Base-by-base conservation (phyloP, 129 eudicot species). In the Helichrysum umbraculigerum region DNA sequence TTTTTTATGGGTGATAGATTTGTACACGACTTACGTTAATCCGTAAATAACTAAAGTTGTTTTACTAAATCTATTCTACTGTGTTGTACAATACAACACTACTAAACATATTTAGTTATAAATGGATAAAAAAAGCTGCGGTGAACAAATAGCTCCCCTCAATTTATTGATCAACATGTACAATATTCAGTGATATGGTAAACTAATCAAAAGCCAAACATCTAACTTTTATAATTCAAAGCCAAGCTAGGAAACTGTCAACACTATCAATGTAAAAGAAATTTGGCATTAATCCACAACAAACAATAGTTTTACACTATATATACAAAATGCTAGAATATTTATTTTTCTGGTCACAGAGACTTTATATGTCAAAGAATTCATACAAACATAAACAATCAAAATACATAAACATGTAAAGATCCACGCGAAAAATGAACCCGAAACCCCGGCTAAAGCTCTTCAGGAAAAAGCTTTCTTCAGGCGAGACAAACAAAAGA, bases 401-500 rank as follows among this genome's bases (percentile, higher is more conserved):
- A 22, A 15, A 72, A 39, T 37, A 47, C 54, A 14, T 3, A 47
- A 47, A 47, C 54, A 47, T 14, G 17, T 47, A 47, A 47, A 47
- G n/a, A 57, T 21, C 16, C 65, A 73, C 64, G 15, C 65, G 35
- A 47, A 47, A 63, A 63, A 5, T 63, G 71, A 75, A 63, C 44
- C 79, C 33, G 9, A 65, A 65, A 66, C 20, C 14, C 54, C 42
- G 7, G n/a, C 75, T 63, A 66, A 35, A 67, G 10, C 34, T 33
- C 58, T 33, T 39, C n/a, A 73, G 75, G n/a, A 21, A 57, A 39
- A 63, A 65, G 67, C 66, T 68, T 60, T 71, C 54, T 64, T 75
- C 19, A 20, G 19, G 19, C 32, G 10, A 64, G 15, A 64, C 39
- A 64, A 64, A 5, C 14, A 32, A 44, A 44, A 64, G 69, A 64